These are phyloP conservation scores for Posidonia oceanica DNA, from an alignment of 116 monocot species.

Conservation along the genomic window DNA sequence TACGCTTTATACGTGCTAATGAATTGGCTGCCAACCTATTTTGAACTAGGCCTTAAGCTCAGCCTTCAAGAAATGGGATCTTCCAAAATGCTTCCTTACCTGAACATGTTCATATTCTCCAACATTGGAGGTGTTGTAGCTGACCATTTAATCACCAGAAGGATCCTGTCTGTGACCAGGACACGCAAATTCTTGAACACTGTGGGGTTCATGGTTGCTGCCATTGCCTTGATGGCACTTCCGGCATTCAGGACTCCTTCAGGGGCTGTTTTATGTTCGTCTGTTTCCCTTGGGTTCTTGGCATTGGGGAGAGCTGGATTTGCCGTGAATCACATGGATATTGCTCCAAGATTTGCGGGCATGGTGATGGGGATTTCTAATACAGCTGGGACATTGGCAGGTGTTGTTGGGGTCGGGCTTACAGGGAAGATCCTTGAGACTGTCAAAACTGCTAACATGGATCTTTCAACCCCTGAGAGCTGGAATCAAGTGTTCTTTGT, in stretches of 20 bases:
- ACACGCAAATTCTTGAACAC: conserved; percentile 38
- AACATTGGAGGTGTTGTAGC: conserved; percentile 37
- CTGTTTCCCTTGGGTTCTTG: conserved; percentile 42
- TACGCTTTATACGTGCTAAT: conserved; percentile 47
- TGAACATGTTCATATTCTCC: conserved; percentile 48
- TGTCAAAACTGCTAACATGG: conserved; percentile 15
- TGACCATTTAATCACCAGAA: conserved; percentile 28
- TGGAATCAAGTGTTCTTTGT: conserved; percentile 40
- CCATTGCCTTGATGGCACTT: conserved; percentile 29
- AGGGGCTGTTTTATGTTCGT: conserved; percentile 29
- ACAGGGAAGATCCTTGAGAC: conserved; percentile 33
- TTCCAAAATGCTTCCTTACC: conserved; percentile 44
- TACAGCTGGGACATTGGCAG: conserved; percentile 40
- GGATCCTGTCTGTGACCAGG: conserved; percentile 21
- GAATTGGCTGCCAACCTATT: conserved; percentile 51
- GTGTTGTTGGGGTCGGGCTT: conserved; percentile 34
- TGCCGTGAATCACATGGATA: conserved; percentile 44
- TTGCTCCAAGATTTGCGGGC: conserved; percentile 41
- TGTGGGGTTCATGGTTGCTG: conserved; percentile 25
- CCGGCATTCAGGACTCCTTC: conserved; percentile 21
- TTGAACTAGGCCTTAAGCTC: conserved; percentile 31
- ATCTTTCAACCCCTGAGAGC: conserved; percentile 21
- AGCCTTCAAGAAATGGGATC: conserved; percentile 52
- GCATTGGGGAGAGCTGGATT: conserved; percentile 43
- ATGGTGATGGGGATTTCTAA: conserved; percentile 48